phyloP scores from a whole-genome alignment of 495 filamentous ascomycete species.

The Zalerion maritima region DNA sequence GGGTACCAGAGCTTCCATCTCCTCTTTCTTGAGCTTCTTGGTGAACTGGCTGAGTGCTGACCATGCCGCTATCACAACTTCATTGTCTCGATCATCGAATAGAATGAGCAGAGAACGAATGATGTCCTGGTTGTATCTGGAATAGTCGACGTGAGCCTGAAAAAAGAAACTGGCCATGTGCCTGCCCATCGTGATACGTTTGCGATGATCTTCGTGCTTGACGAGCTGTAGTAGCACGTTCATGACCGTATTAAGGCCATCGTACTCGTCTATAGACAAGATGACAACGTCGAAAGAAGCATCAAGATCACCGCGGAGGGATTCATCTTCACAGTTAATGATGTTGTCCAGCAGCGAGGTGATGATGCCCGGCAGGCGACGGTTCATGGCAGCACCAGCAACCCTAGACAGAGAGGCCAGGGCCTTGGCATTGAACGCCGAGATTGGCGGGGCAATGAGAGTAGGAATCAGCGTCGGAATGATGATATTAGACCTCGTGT shows the following conservation, averaged over 20 bases:
- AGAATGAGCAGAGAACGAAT: slow-evolving; percentile 78
- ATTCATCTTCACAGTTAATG: slow-evolving; percentile 59
- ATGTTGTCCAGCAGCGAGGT: slow-evolving; percentile 90
- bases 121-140: slow-evolving; percentile 85
- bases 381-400: slow-evolving; percentile 74
- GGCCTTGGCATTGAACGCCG: slow-evolving; percentile 84
- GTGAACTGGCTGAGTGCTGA: slow-evolving; percentile 76
- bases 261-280: slow-evolving; percentile 85
- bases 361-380: slow-evolving; percentile 74
- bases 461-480: slow-evolving; percentile 91
- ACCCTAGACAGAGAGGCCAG: slow-evolving; percentile 86
- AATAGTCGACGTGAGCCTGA: slow-evolving; percentile 69
- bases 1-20: slow-evolving; percentile 88
- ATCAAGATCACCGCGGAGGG: slow-evolving; percentile 58
- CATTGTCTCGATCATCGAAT: slow-evolving; percentile 72
- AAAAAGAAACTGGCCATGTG: slow-evolving; percentile 85
- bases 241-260: slow-evolving; percentile 90
- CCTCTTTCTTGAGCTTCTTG: slow-evolving; percentile 82
- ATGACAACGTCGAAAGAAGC: slow-evolving; percentile 74
- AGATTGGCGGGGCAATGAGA: slow-evolving; percentile 76
- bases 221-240: slow-evolving; percentile 72
- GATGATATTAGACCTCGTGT: slow-evolving; percentile 88
- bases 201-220: slow-evolving; percentile 85
- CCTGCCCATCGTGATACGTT: slow-evolving; percentile 57
- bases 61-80: slow-evolving; percentile 90